Percentiles rank a stretch among this genome's conserved stretches.
phyloP scores from a whole-genome alignment of 768 basidiomycete genomes.

The Basidioascus undulatus region DNA sequence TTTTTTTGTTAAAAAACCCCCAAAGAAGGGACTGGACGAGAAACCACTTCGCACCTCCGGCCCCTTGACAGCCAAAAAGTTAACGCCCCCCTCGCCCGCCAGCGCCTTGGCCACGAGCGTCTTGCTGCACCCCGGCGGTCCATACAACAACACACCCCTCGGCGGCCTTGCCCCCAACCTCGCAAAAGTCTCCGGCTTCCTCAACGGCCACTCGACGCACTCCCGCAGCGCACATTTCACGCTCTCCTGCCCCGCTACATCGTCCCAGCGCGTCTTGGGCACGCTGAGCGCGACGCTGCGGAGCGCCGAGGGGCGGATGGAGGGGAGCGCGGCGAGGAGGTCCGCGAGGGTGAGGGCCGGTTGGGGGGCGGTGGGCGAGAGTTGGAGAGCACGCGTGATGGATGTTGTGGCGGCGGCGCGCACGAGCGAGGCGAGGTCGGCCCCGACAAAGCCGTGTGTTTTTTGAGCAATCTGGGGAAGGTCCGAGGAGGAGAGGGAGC shows the following conservation, averaged over 20 bases:
- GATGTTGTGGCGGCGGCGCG: constrained; percentile 78
- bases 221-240: constrained; percentile 72
- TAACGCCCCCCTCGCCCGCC: constrained; percentile 79
- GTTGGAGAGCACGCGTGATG: constrained; percentile 36
- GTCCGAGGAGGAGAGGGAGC: constrained; percentile 35
- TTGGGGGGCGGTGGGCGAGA: not conserved
- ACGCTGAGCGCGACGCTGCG: constrained; percentile 76
- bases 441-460: constrained; percentile 92
- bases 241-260: constrained; percentile 64
- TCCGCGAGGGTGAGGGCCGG: constrained; percentile 30
- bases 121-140: constrained; percentile 93
- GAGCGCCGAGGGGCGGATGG: constrained; percentile 77
- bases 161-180: constrained; percentile 71
- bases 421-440: constrained; percentile 74
- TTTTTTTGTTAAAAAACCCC: not conserved
- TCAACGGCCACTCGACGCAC: constrained; percentile 83
- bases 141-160: constrained; percentile 72
- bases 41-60: constrained; percentile 78
- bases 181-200: constrained; percentile 63
- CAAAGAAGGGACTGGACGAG: too few species aligned
- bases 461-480: constrained; percentile 38
- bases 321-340: constrained; percentile 42
- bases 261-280: constrained; percentile 54
- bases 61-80: constrained; percentile 91
- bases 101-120: constrained; percentile 77